These are phyloP conservation scores for Lasiodiplodia sp. DNA, from an alignment of 2,329 filamentous ascomycete species.

Conservation along the genomic window DNA sequence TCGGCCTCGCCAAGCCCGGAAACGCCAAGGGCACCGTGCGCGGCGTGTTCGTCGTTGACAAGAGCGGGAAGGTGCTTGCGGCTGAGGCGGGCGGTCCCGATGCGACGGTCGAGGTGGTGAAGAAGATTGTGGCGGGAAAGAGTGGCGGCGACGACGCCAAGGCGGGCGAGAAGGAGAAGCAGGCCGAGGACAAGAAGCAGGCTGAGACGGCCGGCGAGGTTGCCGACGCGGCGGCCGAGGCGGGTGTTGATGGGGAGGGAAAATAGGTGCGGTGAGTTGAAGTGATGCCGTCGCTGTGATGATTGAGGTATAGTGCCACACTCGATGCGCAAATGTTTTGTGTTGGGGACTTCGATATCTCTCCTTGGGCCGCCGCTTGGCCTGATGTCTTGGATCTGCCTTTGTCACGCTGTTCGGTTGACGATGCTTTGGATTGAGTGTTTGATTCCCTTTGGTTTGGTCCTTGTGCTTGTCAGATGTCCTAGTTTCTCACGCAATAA, in stretches of 20 bases:
- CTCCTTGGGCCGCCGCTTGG: not conserved
- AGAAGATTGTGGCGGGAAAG: slow-evolving; percentile 62
- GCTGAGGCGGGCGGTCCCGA: slow-evolving; percentile 78
- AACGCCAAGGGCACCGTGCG: slow-evolving; percentile 77
- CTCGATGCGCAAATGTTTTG: not conserved
- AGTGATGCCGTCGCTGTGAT: not conserved
- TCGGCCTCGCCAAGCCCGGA: slow-evolving; percentile 82
- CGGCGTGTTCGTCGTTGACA: slow-evolving; percentile 87
- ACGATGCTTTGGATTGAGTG: not conserved
- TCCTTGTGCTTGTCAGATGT: not conserved
- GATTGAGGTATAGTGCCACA: not conserved
- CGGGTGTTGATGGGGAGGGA: slow-evolving; percentile 40
- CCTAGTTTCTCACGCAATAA: not conserved
- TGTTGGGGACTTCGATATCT: not conserved
- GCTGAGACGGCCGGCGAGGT: slow-evolving; percentile 53
- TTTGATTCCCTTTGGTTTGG: not conserved
- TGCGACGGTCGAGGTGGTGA: slow-evolving; percentile 78
- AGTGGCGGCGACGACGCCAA: slow-evolving; percentile 3
- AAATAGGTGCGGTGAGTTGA: not conserved
- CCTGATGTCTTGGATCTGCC: not conserved
- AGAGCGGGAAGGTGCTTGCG: slow-evolving; percentile 79
- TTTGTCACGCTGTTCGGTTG: not conserved
- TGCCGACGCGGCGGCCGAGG: slow-evolving; percentile 52
- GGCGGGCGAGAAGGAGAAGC: slow-evolving; percentile 37
- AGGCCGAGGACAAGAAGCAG: slow-evolving; percentile 43